Base-by-base conservation (phyloP, 306 rosid species). In the Macrotyloma uniflorum region DNA sequence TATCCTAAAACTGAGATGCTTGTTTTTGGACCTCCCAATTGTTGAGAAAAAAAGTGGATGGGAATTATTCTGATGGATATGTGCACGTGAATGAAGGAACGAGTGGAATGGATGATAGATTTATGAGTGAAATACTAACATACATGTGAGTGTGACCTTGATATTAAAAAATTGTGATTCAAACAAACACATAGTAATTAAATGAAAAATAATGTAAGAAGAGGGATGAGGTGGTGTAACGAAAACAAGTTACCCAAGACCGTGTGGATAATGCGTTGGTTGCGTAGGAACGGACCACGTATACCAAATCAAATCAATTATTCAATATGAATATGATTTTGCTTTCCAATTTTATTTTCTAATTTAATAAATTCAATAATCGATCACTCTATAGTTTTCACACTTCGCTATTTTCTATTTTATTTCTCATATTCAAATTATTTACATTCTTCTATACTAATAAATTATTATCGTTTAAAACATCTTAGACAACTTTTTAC, bases 261-360 rank as follows among this genome's bases (percentile, higher is more conserved):
- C 82, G 88, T 84, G 88, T 81, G 83, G 72, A 77, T 10, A 12
- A 7, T 70, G 90, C 63, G 96, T 89, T 67, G 53, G 70, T 5
- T 26, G 19, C 83, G 85, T 38, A 78, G 66, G 28, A 64, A 59
- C 12, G 11, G 0, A 20, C 66, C 70, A 74, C 49, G 61, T 53
- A 47, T 18, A 42, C 1, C 4, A 76, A 84, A 66, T 49, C 64
- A 47, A 3, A 73, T 23, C 6, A 67, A 30, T 11, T 16, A 13
- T 26, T 26, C 66, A 13, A 26, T 14, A 6, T 23, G 13, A n/a
- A 8, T 8, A 10, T 22, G 6, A 20, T 10, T 22, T 22, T 54
- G 32, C 16, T 54, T 54, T 57, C 24, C 1, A 55, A 57, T 24
- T n/a, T 49, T 9, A 6, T n/a, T 42, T 42, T 42, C 13, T 9